Evolutionary conservation across 257 asterid genomes (phyloP).

Genomic region (Penstemon eatonii): DNA sequence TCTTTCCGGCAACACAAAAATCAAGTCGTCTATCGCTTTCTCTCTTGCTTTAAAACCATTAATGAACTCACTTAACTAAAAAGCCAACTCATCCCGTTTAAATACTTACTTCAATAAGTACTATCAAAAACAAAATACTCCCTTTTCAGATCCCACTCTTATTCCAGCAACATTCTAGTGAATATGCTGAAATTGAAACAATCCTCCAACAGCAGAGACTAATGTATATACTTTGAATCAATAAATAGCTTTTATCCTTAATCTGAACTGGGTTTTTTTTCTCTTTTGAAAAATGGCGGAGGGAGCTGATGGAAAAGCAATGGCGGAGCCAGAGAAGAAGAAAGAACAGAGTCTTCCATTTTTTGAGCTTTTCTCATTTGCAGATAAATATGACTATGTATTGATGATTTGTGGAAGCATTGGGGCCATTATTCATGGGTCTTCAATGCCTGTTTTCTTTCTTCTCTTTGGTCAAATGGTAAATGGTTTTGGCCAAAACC

Average conservation of each 20-base stretch:
- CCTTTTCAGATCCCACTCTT: slow-evolving; percentile 17
- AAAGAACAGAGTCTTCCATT: slow-evolving; percentile 53
- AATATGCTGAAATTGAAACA: no score
- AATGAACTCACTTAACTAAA: slow-evolving; percentile 21
- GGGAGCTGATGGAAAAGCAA: slow-evolving; percentile 43
- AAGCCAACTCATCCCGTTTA: neutral
- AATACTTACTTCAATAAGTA: neutral
- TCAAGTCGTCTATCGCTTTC: neutral
- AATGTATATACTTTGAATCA: slow-evolving; percentile 10
- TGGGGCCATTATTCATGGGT: slow-evolving; percentile 88
- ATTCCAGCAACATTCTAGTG: neutral
- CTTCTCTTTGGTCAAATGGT: slow-evolving; percentile 87
- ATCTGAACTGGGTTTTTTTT: slow-evolving; percentile 26
- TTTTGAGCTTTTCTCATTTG: slow-evolving; percentile 52
- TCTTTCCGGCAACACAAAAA: no score
- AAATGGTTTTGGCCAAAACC: slow-evolving; percentile 89
- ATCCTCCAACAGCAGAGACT: no score
- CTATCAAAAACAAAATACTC: neutral
- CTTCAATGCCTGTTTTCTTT: slow-evolving; percentile 95
- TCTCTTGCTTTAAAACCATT: slow-evolving; percentile 17
- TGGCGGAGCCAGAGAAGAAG: slow-evolving; percentile 59
- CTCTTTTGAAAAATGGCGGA: slow-evolving; percentile 41
- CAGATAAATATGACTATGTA: slow-evolving; percentile 41
- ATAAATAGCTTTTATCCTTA: neutral
- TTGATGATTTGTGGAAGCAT: slow-evolving; percentile 46